These are phyloP conservation scores for Herpetomonas samuelpessoai DNA, from an alignment of 208 protist species.

Conservation along the genomic window DNA sequence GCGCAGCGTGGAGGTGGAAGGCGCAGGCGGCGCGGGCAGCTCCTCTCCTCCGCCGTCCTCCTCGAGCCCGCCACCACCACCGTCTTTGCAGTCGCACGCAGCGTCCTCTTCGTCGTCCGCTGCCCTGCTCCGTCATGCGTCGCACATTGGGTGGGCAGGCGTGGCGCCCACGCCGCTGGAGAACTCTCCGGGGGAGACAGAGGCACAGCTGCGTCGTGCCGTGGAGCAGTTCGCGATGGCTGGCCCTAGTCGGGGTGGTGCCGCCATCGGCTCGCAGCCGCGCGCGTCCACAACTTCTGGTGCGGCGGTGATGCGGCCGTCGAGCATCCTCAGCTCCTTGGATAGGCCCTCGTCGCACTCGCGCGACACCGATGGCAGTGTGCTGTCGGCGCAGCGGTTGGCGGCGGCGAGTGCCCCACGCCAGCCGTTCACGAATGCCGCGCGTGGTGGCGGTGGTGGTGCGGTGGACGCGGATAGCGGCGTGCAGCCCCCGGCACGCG, in stretches of 20 bases:
- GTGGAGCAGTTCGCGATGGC: slow-evolving; percentile 3
- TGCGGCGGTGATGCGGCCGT: slow-evolving; percentile 28
- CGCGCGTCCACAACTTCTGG: background rate
- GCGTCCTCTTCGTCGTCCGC: too few species aligned
- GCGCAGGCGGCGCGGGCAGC: too few species aligned
- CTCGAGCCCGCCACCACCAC: background rate
- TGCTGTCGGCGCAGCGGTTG: background rate
- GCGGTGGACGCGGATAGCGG: too few species aligned
- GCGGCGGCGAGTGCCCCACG: too few species aligned
- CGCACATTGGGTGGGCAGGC: background rate
- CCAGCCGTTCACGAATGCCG: too few species aligned
- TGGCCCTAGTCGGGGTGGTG: background rate
- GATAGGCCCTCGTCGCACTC: slow-evolving; percentile 11
- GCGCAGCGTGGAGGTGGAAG: background rate
- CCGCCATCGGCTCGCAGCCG: background rate
- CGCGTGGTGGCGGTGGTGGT: too few species aligned
- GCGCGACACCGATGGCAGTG: background rate
- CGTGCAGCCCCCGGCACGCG: too few species aligned
- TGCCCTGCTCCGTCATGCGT: background rate
- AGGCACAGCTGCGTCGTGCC: slow-evolving; percentile 2
- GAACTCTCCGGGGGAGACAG: slow-evolving; percentile 4
- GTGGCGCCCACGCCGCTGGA: slow-evolving; percentile 14
- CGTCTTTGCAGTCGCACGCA: too few species aligned
- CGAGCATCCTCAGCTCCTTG: slow-evolving; percentile 29
- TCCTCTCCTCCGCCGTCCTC: background rate